Evolutionary conservation across 129 eudicot species (phyloP), one percentile per base, ranked within the genome.

Genomic region (Flaveria brownii): DNA sequence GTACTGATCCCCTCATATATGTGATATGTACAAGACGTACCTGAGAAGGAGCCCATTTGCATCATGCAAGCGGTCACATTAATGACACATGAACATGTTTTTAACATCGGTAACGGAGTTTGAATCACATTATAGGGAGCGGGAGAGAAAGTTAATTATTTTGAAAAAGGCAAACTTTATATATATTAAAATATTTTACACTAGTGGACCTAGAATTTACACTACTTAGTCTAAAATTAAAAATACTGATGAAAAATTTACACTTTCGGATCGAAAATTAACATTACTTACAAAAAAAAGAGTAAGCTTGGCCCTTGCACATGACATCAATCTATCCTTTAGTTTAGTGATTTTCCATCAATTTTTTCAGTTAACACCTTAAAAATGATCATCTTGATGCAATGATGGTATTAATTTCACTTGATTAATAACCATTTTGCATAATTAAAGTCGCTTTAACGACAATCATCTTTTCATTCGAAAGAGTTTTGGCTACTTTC

Each of bases 21-120:
- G 1, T 80, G 84, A 80, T 59, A 70, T 80, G 64, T 55, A 80
- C 84, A 56, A 74, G 30, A 73, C 84, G 52, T 42, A 56, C 64
- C 78, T 20, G 56, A 14, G 60, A 54, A 69, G 77, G 76, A 67
- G 76, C 80, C 84, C 84, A 80, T 80, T 39, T 66, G 26, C 56
- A 39, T 73, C 62, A 80, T 43, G 67, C 70, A 64, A 52, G 74
- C 71, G 51, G 18, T 2, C 64, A 28, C 76, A 55, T 80, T 66
- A 80, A 66, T 74, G 70, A 43, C 80, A 80, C 84, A 80, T 74
- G 80, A 74, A 62, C 64, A 30, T 78, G 77, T 78, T 70, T 30
- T 59, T 57, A 17, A 11, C 15, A 72, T 23, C 0, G 36, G 4
- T 30, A 0, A 5, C 5, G 5, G 36, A 30, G 36, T 30, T 30